Conservation (phyloP, 2,329 filamentous ascomycete genomes). For the Colletotrichum lupini region DNA sequence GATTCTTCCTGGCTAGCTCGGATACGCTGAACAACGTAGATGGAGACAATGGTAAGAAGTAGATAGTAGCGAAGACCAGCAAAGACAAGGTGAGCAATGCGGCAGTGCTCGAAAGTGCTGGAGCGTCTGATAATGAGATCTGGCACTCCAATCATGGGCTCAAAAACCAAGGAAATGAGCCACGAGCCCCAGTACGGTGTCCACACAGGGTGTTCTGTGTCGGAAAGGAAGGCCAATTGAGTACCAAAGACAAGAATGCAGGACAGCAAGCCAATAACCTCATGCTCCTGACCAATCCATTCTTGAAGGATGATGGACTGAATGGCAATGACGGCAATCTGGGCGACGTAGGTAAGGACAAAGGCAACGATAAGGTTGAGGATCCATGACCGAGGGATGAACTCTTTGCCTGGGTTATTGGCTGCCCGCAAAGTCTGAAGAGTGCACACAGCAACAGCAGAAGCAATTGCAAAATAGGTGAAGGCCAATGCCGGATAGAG, state of each 20-base stretch:
- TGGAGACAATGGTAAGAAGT: conserved; percentile 24
- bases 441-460: conserved; percentile 62
- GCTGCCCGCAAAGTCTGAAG: conserved; percentile 58
- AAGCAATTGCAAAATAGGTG: conserved; percentile 65
- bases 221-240: conserved; percentile 65
- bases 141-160: conserved; percentile 56
- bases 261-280: conserved; percentile 68
- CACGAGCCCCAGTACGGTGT: conserved; percentile 74
- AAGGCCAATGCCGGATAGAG: conserved; percentile 67
- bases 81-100: conserved; percentile 31
- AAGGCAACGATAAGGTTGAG: conserved; percentile 57
- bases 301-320: conserved; percentile 46
- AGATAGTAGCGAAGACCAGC: conserved; percentile 29
- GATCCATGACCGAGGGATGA: conserved; percentile 51
- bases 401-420: conserved; percentile 45
- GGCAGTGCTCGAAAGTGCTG: conserved; percentile 37
- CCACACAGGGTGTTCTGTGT: conserved; percentile 64
- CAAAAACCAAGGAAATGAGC: conserved; percentile 66
- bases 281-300: conserved; percentile 59
- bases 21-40: conserved; percentile 32
- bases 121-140: conserved; percentile 41
- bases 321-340: conserved; percentile 54
- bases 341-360: conserved; percentile 58
- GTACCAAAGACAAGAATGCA: conserved; percentile 74
- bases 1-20: conserved; percentile 38